Percentiles rank a stretch among this genome's conserved stretches.
These are phyloP conservation scores for Suillus ampliporus DNA, from an alignment of 768 basidiomycete species.

Conservation along the genomic window DNA sequence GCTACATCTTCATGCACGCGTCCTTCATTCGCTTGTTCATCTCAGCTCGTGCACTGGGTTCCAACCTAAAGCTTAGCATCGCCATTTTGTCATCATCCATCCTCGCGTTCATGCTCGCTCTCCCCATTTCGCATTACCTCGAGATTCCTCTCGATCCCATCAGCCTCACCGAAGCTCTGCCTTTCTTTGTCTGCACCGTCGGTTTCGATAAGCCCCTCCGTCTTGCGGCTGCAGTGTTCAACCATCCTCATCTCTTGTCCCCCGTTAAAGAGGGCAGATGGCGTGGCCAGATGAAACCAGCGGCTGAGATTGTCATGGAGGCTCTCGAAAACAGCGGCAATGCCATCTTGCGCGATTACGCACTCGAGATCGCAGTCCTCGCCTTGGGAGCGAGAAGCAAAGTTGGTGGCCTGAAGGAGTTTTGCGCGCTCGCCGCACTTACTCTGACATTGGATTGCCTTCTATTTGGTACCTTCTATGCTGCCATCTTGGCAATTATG, in stretches of 20 bases:
- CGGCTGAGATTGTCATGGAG: slow-evolving; percentile 84
- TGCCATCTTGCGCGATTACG: slow-evolving; percentile 90
- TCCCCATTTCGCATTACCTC: slow-evolving; percentile 78
- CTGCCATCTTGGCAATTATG: slow-evolving; percentile 91
- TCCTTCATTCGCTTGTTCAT: slow-evolving; percentile 93
- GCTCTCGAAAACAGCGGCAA: slow-evolving; percentile 81
- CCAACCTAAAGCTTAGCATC: slow-evolving; percentile 67
- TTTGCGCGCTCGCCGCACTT: slow-evolving; percentile 94
- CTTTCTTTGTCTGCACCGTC: slow-evolving; percentile 96
- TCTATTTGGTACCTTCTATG: slow-evolving; percentile 88
- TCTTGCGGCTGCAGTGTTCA: slow-evolving; percentile 88
- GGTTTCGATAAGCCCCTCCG: slow-evolving; percentile 98
- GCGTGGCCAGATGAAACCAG: slow-evolving; percentile 66
- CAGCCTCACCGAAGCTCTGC: slow-evolving; percentile 91
- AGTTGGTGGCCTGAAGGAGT: slow-evolving; percentile 90
- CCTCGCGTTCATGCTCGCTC: slow-evolving; percentile 83
- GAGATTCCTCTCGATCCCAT: slow-evolving; percentile 92
- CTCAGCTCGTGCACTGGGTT: slow-evolving; percentile 85
- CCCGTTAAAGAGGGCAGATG: slow-evolving; percentile 46
- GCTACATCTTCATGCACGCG: slow-evolving; percentile 94
- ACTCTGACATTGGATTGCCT: slow-evolving; percentile 86
- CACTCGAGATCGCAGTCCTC: slow-evolving; percentile 89
- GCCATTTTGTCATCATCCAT: slow-evolving; percentile 83
- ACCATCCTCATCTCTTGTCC: slow-evolving; percentile 68
- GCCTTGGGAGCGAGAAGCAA: slow-evolving; percentile 85